Percentiles rank a stretch among this genome's conserved stretches.
Evolutionary conservation across 768 basidiomycete species (phyloP).

Genomic region (Tephrocybe sp.): DNA sequence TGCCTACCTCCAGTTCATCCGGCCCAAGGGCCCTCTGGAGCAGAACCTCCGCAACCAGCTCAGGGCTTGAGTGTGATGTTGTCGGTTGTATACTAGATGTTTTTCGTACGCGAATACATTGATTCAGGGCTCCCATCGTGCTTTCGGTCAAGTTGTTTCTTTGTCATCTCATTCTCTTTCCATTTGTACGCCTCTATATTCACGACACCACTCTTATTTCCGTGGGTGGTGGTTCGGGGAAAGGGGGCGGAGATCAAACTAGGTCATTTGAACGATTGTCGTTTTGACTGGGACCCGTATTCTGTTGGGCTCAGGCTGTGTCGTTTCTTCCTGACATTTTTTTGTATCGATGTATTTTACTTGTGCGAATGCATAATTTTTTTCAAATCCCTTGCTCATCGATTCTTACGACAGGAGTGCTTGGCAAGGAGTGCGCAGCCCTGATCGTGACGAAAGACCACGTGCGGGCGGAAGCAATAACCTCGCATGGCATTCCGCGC

Average conservation of each 20-base stretch:
- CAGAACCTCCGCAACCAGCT: constrained; percentile 82
- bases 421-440: no score
- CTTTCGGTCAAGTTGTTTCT: background rate
- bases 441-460: no score
- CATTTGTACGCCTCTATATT: constrained; percentile 58
- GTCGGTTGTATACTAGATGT: constrained; percentile 12
- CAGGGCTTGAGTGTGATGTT: constrained; percentile 48
- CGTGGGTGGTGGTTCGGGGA: constrained; percentile 71
- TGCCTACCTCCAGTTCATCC: constrained; percentile 92
- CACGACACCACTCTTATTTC: constrained; percentile 62
- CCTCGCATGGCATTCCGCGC: no score
- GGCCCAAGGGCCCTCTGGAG: constrained; percentile 83
- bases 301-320: background rate
- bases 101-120: constrained; percentile 13
- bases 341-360: background rate
- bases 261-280: background rate
- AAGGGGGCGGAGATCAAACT: constrained; percentile 67
- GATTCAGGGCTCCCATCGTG: background rate
- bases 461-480: no score
- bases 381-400: no score
- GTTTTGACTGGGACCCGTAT: background rate
- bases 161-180: constrained; percentile 16
- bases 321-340: background rate
- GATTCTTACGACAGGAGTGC: no score
- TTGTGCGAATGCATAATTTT: no score